Conservation (phyloP, 1,284 basidiomycete species). For the Melampsora occidentalis region DNA sequence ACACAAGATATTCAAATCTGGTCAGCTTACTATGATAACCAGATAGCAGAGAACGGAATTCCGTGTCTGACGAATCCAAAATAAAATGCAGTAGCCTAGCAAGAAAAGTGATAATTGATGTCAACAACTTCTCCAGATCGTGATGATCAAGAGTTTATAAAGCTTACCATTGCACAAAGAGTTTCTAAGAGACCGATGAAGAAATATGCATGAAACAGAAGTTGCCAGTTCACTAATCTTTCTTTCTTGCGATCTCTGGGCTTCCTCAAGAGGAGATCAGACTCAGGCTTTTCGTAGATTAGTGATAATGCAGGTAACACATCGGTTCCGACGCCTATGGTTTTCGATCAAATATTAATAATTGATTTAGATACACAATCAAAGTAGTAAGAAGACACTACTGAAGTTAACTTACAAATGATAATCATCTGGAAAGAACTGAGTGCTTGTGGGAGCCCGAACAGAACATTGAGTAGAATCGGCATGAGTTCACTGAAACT, state of each 20-base stretch:
- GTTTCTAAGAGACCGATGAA: constrained; percentile 64
- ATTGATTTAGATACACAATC: no score
- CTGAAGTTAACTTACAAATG: constrained; percentile 61
- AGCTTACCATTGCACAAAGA: constrained; percentile 54
- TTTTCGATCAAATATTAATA: no score
- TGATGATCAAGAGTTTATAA: no score
- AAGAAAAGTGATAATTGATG: no score
- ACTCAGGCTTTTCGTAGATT: constrained; percentile 63
- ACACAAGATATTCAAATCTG: no score
- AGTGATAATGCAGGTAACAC: constrained; percentile 61
- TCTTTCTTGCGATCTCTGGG: constrained; percentile 64
- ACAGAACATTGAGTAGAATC: constrained; percentile 61
- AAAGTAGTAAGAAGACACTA: no score
- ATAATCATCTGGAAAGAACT: constrained; percentile 61
- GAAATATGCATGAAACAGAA: constrained; percentile 66
- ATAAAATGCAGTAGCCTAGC: constrained; percentile 55
- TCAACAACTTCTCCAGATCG: no score
- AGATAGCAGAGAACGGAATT: constrained; percentile 61
- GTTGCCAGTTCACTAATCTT: constrained; percentile 57
- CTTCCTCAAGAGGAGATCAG: constrained; percentile 61
- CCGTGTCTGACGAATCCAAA: constrained; percentile 62
- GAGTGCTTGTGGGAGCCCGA: constrained; percentile 61
- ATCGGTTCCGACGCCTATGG: constrained; percentile 55
- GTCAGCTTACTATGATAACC: constrained; percentile 56
- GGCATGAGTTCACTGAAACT: constrained; percentile 69